Base-by-base conservation (phyloP, 768 basidiomycete genomes). In the Calocybe gangraenosa region DNA sequence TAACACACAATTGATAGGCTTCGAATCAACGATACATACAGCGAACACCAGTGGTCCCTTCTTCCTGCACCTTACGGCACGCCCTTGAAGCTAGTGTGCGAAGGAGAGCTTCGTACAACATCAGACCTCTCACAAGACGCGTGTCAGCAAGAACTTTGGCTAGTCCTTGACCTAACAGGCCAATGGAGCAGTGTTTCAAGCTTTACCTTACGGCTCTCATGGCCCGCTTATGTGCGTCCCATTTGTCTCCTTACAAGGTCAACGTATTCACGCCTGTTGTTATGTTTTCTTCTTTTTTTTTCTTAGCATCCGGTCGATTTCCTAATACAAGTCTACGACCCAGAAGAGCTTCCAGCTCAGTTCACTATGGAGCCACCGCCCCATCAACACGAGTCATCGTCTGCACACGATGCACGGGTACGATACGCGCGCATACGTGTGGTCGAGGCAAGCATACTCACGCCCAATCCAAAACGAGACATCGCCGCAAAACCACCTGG, bases 391-490 rank as follows among this genome's bases (percentile, higher is more conserved):
- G 25, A 52, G 45, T 7, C 35, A 7, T 42, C 38, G 18, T 32
- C 47, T 19, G 23, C 45, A 25, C 17, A 37, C 20, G 30, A 48
- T 25, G 72, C 70, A 18, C 74, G 76, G 35, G 53, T 60, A 7
- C 70, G 70, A 52, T 82, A 78, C 50, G 85, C 81, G 7, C 77
- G 79, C 11, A 68, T 87, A 31, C 76, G 76, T 20, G 60, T 73
- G 23, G 66, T 78, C 1, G 64, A 78, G 58, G 68, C 70, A 2
- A 81, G 82, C 23, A 67, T 85, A 21, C 68, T 66, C 47, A 69
- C 70, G 1, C 79, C 78, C 18, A 48, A n/a, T n/a, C 48, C 47
- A 2, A 30, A 22, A 25, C 34, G 49, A 49, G 35, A 46, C 9
- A 19, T 23, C 18, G 40, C 52, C 25, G 34, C 51, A 41, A 22